Base-by-base conservation (phyloP, 148 eudicot genomes). In the Pouteria glomerata region DNA sequence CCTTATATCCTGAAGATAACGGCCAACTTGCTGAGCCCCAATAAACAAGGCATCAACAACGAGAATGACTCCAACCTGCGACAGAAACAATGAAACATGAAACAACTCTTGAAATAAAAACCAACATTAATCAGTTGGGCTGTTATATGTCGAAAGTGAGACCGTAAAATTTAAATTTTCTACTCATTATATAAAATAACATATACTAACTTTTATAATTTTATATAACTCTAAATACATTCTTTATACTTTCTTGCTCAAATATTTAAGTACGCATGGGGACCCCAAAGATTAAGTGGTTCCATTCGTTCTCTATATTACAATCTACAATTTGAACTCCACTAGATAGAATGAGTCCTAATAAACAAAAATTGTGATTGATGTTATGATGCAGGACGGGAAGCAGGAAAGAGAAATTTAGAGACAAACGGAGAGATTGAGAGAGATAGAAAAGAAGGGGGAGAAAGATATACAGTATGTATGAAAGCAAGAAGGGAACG, bases 11-110 rank as follows among this genome's bases (percentile, higher is more conserved):
- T 91, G 90, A 72, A 91, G 79, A 79, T 91, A 89, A 14, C 64
- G 88, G 51, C 75, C 91, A 30, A 80, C 87, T 82, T 91, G 89
- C 73, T 89, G 97, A 68, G 86, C 91, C 66, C 85, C 92, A 58
- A 94, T 71, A 71, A 79, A 88, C 77, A 94, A 75, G 58, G 91
- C 98, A 84, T 94, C 97, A 4, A 86, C 90, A 50, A 80, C 91
- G 71, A 91, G 59, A 78, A 94, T 52, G 68, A 94, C 50, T 50
- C 96, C 98, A 41, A 94, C 56, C 98, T 91, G 86, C 71, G 67
- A 70, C 6, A 61, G 29, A 59, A 24, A 71, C 21, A 70, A 74
- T 37, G 8, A 50, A 24, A 71, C 44, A 59, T 27, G 67, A 23
- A 33, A 64, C 37, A 35, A 58, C 23, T 42, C 56, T 34, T 14